phyloP scores from a whole-genome alignment of 768 basidiomycete species.

The Phanerodontia chrysosporium region DNA sequence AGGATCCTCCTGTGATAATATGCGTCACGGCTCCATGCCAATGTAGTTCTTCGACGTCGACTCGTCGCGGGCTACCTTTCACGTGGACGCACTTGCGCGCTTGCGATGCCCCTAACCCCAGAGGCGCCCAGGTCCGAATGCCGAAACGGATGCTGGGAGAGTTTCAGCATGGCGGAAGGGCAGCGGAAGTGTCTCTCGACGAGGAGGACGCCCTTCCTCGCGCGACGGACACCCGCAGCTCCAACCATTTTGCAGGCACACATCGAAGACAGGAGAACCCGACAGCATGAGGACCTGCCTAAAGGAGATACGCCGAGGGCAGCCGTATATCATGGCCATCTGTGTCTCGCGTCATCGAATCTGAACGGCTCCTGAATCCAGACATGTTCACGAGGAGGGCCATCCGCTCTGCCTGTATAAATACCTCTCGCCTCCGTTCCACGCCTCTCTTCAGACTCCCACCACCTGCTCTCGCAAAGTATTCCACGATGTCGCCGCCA shows the following conservation, averaged over 20 bases:
- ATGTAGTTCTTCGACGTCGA: no score
- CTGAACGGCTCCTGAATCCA: not conserved
- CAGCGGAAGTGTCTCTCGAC: not conserved
- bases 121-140: no score
- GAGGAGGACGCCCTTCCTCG: not conserved
- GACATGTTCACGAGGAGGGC: not conserved
- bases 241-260: not conserved
- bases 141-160: not conserved
- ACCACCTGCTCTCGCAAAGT: not conserved
- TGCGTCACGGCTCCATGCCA: no score
- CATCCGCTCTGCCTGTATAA: not conserved
- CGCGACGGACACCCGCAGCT: not conserved
- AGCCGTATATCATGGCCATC: not conserved
- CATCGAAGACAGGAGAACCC: not conserved
- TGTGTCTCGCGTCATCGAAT: not conserved
- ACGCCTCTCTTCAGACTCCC: not conserved
- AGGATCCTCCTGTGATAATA: no score
- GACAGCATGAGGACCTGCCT: not conserved
- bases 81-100: no score
- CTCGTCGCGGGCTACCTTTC: no score
- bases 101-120: no score
- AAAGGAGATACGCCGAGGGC: not conserved
- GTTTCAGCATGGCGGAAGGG: not conserved
- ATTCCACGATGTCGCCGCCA: conserved; percentile 4
- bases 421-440: not conserved